These are phyloP conservation scores for Talaromyces liani DNA, from an alignment of 495 filamentous ascomycete species.

Conservation along the genomic window DNA sequence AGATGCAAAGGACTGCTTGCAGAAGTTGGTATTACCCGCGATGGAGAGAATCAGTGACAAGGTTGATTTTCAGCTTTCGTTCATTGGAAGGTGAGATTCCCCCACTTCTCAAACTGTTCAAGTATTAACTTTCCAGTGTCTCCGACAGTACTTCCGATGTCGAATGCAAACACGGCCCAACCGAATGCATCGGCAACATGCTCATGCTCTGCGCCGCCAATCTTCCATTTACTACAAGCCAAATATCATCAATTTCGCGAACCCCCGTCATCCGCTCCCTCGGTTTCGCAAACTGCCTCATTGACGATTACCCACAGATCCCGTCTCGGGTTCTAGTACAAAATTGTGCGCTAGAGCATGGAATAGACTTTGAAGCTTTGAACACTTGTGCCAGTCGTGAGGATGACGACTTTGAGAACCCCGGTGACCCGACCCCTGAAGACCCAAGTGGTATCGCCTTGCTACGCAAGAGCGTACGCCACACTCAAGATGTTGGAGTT, in stretches of 20 bases:
- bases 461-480: slow-evolving; percentile 67
- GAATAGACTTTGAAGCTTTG: slow-evolving; percentile 73
- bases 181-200: slow-evolving; percentile 91
- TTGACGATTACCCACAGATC: slow-evolving; percentile 61
- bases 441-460: slow-evolving; percentile 46
- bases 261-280: slow-evolving; percentile 79
- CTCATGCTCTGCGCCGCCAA: slow-evolving; percentile 82
- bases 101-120: neutral
- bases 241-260: slow-evolving; percentile 30
- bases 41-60: slow-evolving; percentile 77
- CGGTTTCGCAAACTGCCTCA: slow-evolving; percentile 86
- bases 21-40: slow-evolving; percentile 71
- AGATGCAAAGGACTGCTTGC: slow-evolving; percentile 73
- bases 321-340: slow-evolving; percentile 67
- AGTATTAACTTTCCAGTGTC: slow-evolving; percentile 17
- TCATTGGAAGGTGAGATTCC: slow-evolving; percentile 67
- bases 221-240: slow-evolving; percentile 41
- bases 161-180: slow-evolving; percentile 77
- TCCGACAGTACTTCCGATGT: slow-evolving; percentile 32
- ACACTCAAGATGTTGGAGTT: slow-evolving; percentile 59
- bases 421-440: slow-evolving; percentile 29
- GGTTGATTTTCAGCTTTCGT: slow-evolving; percentile 85
- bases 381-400: slow-evolving; percentile 64
- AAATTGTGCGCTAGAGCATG: slow-evolving; percentile 82
- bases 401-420: slow-evolving; percentile 46